Evolutionary conservation across 768 basidiomycete species (phyloP).

Genomic region (Tulasnella sp.): DNA sequence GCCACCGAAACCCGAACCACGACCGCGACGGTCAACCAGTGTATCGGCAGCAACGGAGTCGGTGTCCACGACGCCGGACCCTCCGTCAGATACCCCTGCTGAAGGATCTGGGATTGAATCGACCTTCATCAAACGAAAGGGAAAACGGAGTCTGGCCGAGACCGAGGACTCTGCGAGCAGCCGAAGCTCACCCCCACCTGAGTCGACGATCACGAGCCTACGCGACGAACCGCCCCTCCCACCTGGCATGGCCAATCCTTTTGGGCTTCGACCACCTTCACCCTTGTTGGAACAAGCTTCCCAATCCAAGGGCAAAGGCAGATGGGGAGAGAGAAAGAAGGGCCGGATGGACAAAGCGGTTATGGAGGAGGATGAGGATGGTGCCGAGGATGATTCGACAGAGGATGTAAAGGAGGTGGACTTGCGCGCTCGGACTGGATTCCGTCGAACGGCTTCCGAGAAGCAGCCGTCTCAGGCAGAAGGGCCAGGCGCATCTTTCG

Average conservation of each 20-base stretch:
- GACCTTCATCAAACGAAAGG: not conserved
- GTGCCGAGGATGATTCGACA: not conserved
- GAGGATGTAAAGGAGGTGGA: slow-evolving; percentile 15
- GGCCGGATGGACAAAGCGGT: slow-evolving; percentile 15
- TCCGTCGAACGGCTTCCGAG: not conserved
- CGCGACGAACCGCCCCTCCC: not conserved
- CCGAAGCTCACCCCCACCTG: not conserved
- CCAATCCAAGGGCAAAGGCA: slow-evolving; percentile 15
- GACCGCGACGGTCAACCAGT: not conserved
- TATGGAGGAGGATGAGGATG: slow-evolving; percentile 9
- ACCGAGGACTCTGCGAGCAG: not conserved
- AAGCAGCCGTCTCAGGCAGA: not conserved
- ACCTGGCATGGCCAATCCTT: slow-evolving; percentile 11
- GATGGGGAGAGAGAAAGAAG: slow-evolving; percentile 26
- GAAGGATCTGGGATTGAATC: not conserved
- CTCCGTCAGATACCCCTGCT: not conserved
- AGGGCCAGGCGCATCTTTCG: not conserved
- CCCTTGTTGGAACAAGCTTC: slow-evolving; percentile 10
- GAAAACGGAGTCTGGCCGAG: not conserved
- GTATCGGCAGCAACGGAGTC: not conserved
- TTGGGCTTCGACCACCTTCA: slow-evolving; percentile 20
- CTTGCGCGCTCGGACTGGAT: not conserved
- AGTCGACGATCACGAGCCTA: not conserved
- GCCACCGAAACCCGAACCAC: not conserved
- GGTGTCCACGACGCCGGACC: not conserved